phyloP scores from a whole-genome alignment of 306 rosid genomes.

The Prunus mira region DNA sequence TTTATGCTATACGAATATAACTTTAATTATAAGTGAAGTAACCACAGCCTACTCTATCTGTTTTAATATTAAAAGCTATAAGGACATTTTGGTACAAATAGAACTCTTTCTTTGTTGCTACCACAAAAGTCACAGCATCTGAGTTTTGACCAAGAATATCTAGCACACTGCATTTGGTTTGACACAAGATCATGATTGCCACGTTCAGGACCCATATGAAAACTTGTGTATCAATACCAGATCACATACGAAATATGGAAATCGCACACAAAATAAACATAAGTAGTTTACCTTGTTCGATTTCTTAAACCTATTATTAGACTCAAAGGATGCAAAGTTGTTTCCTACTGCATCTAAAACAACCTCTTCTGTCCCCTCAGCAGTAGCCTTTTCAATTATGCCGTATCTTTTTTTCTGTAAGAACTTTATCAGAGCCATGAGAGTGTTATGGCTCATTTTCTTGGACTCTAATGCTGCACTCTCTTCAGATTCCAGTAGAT shows the following conservation, averaged over 20 bases:
- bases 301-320: slow-evolving; percentile 57
- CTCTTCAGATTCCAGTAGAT: slow-evolving; percentile 62
- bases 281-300: slow-evolving; percentile 64
- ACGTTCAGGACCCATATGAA: not conserved
- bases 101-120: not conserved
- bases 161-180: not conserved
- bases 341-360: slow-evolving; percentile 92
- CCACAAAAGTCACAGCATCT: not conserved
- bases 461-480: slow-evolving; percentile 70
- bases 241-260: slow-evolving; percentile 3
- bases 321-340: slow-evolving; percentile 45
- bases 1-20: not conserved
- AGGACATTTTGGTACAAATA: not conserved
- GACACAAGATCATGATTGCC: not conserved
- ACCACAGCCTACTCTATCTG: not conserved
- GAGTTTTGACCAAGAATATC: not conserved
- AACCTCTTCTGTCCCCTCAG: slow-evolving; percentile 98
- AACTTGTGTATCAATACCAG: not conserved
- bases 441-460: slow-evolving; percentile 86
- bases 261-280: not conserved
- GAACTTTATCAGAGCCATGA: slow-evolving; percentile 94
- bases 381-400: slow-evolving; percentile 88
- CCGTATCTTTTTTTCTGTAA: slow-evolving; percentile 79
- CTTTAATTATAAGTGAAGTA: not conserved
- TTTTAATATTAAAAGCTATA: not conserved